These are phyloP conservation scores for Chalciporus sphaerocephalus DNA, from an alignment of 768 basidiomycete species.

Conservation along the genomic window DNA sequence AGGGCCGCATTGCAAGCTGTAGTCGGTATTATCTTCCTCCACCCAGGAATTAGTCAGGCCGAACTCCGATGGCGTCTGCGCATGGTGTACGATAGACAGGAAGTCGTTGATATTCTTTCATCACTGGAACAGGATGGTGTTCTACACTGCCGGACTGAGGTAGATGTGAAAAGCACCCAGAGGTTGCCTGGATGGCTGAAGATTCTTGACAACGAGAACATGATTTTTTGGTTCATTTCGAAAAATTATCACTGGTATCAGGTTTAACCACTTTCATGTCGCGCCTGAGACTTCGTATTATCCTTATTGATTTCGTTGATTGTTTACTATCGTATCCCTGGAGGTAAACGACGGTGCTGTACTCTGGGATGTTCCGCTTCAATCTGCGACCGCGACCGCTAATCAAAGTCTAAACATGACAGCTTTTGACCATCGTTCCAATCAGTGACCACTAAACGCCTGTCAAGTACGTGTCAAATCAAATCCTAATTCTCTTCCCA, in stretches of 20 bases:
- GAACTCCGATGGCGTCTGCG: constrained; percentile 71
- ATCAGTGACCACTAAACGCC: too few relatives aligned
- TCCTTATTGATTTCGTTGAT: constrained; percentile 16
- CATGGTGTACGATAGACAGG: constrained; percentile 71
- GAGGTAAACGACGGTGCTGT: too few relatives aligned
- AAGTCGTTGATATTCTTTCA: constrained; percentile 58
- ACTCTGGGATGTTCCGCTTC: too few relatives aligned
- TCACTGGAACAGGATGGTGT: constrained; percentile 52
- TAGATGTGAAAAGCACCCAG: constrained; percentile 5
- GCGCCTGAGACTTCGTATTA: neutral
- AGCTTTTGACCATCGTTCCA: too few relatives aligned
- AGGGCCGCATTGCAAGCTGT: constrained; percentile 67
- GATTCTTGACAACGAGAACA: constrained; percentile 48
- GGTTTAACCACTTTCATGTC: constrained; percentile 28
- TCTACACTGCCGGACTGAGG: constrained; percentile 28
- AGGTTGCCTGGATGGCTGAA: constrained; percentile 25
- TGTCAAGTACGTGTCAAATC: too few relatives aligned
- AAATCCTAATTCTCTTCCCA: too few relatives aligned
- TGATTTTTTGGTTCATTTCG: constrained; percentile 55
- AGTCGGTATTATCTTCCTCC: constrained; percentile 58
- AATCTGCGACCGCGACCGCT: too few relatives aligned
- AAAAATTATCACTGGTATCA: constrained; percentile 64
- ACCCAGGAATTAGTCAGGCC: constrained; percentile 70
- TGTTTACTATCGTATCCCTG: neutral
- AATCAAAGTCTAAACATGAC: too few relatives aligned